Percentiles rank a stretch among this genome's conserved stretches.
These are phyloP conservation scores for Hypericum androsaemum DNA, from an alignment of 345 rosid species.

Conservation along the genomic window DNA sequence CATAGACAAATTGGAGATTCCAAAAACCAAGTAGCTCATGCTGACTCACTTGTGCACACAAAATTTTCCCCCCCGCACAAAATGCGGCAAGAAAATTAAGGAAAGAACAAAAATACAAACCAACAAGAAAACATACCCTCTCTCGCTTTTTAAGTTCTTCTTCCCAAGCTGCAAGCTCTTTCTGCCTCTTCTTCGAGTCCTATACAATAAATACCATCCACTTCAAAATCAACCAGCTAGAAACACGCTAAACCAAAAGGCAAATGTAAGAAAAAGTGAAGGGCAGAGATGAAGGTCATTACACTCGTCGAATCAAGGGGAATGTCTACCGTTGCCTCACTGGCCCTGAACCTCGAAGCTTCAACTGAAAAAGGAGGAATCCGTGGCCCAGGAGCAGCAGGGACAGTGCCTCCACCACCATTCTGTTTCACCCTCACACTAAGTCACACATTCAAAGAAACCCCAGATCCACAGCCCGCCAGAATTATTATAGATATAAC, in stretches of 20 bases:
- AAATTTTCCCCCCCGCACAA: background rate
- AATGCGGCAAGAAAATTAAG: background rate
- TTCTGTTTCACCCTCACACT: constrained; percentile 30
- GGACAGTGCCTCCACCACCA: constrained; percentile 23
- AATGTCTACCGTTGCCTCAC: constrained; percentile 22
- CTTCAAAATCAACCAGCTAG: background rate
- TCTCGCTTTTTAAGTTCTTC: constrained; percentile 23
- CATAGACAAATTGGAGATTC: background rate
- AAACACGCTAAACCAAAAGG: background rate
- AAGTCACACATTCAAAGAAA: background rate
- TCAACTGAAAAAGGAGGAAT: constrained; percentile 47
- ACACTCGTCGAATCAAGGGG: constrained; percentile 19
- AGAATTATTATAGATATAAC: too few species aligned
- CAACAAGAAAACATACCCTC: constrained; percentile 13
- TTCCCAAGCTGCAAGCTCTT: constrained; percentile 24
- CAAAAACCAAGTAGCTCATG: background rate
- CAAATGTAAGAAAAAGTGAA: background rate
- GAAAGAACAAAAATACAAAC: background rate
- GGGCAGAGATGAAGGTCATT: background rate
- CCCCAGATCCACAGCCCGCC: too few species aligned
- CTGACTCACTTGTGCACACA: too few species aligned
- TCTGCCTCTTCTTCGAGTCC: constrained; percentile 26
- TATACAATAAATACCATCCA: constrained; percentile 1
- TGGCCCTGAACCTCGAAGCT: constrained; percentile 43
- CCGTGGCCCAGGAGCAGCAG: constrained; percentile 37